Evolutionary conservation across 768 basidiomycete genomes (phyloP).

Genomic region (Terana coerulea): DNA sequence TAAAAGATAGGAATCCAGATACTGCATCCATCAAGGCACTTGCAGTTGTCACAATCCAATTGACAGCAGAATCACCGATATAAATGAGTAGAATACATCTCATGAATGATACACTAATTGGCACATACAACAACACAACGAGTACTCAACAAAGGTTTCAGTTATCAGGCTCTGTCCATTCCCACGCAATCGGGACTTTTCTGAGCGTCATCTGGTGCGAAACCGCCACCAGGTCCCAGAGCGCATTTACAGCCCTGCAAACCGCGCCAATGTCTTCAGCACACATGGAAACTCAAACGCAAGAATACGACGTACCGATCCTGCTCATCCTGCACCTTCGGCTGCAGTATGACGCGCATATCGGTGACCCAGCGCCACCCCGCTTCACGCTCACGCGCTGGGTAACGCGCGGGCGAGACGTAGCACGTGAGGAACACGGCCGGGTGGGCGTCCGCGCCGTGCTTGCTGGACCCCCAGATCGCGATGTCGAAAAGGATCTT

Average conservation of each 20-base stretch:
- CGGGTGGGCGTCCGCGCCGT: conserved; percentile 1
- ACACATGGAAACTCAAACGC: background rate
- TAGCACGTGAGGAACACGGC: conserved; percentile 20
- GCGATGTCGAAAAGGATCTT: conserved; percentile 10
- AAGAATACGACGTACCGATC: conserved; percentile 13
- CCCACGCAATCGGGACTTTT: conserved; percentile 4
- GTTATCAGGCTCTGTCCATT: background rate
- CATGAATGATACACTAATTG: no score
- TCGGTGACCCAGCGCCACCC: conserved; percentile 14
- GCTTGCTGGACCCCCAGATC: background rate
- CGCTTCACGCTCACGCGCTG: background rate
- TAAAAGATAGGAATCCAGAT: no score
- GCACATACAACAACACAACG: no score
- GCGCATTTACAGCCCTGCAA: conserved; percentile 14
- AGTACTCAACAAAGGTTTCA: no score
- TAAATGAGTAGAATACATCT: no score
- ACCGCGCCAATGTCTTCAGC: background rate
- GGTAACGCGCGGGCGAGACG: background rate
- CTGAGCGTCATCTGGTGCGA: conserved; percentile 21
- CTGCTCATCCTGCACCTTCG: conserved; percentile 17
- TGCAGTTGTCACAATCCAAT: no score
- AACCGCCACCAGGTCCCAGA: conserved; percentile 21
- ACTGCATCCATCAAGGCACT: no score
- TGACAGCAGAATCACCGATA: no score
- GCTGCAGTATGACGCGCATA: conserved; percentile 21